Percentiles rank a stretch among this genome's conserved stretches.
phyloP scores from a whole-genome alignment of 352 stramenopile genomes.

The Phytophthora pini region DNA sequence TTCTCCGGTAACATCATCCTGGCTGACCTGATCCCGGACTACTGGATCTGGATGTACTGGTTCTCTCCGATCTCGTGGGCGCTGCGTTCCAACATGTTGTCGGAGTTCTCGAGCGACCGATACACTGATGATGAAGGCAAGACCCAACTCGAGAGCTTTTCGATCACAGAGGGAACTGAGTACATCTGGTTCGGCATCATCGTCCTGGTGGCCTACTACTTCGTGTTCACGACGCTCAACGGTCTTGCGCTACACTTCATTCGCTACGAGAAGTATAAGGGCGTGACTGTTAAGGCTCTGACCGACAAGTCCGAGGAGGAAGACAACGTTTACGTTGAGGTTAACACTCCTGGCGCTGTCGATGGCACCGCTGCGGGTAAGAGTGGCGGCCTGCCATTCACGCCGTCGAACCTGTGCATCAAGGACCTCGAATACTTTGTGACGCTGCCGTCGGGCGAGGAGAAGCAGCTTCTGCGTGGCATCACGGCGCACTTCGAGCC shows the following conservation, averaged over 20 bases:
- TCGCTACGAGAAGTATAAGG: slow-evolving; percentile 53
- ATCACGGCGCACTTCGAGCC: slow-evolving; percentile 63
- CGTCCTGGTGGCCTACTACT: slow-evolving; percentile 58
- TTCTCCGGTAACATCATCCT: slow-evolving; percentile 83
- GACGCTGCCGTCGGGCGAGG: slow-evolving; percentile 53
- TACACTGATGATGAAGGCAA: slow-evolving; percentile 31
- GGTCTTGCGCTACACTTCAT: no score
- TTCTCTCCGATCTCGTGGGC: slow-evolving; percentile 71
- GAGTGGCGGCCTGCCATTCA: slow-evolving; percentile 41
- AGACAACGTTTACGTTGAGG: slow-evolving; percentile 49
- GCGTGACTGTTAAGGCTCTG: slow-evolving; percentile 41
- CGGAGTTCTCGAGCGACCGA: slow-evolving; percentile 48
- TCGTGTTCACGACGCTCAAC: slow-evolving; percentile 60
- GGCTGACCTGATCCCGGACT: slow-evolving; percentile 65
- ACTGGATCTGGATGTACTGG: slow-evolving; percentile 86
- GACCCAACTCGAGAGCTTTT: slow-evolving; percentile 39
- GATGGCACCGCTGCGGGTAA: slow-evolving; percentile 1
- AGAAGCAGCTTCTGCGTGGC: slow-evolving; percentile 49
- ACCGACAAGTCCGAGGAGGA: slow-evolving; percentile 42
- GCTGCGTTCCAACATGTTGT: slow-evolving; percentile 61
- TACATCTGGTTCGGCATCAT: slow-evolving; percentile 61
- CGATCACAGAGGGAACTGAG: slow-evolving; percentile 43
- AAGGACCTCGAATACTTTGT: slow-evolving; percentile 60
- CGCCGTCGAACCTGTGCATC: slow-evolving; percentile 50
- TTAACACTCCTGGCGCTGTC: slow-evolving; percentile 21